Evolutionary conservation across 2,329 filamentous ascomycete genomes (phyloP), one percentile per base, ranked within the genome.

Genomic region (Drechslerella coelobrocha): DNA sequence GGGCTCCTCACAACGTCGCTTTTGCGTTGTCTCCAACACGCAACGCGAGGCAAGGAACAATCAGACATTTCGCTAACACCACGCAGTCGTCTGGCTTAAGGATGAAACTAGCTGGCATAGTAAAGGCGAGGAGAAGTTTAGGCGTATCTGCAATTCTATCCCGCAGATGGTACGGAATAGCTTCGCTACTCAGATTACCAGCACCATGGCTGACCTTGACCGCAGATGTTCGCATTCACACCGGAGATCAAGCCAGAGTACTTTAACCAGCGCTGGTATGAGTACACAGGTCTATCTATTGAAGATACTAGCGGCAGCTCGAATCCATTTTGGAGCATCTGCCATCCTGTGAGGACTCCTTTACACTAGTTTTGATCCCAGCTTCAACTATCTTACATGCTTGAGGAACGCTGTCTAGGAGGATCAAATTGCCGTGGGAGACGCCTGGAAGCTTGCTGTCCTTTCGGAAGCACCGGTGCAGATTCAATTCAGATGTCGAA

Each of bases 401-500:
- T 29, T 2, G 34, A 27, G 54, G 26, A 17, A 21, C 19, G 14
- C 14, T 10, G 12, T 24, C 45, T 39, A 72, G 66, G 66, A 72
- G 54, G 66, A 72, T 29, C 59, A 60, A 55, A 19, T 60, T 21
- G 61, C 61, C 14, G 59, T 72, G 27, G 60, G 60, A 26, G 59
- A 72, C 19, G 66, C 66, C 9, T 72, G 66, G 66, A 60, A 52
- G 14, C 31, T 60, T 37, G 66, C 68, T 48, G 1, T 81, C 81
- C 47, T 80, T 81, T 60, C 92, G 89, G 89, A 76, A 79, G 14
- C 84, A 85, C 73, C 87, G 84, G 7, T 78, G 92, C 1, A 78
- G 78, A 2, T 91, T 88, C 0, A 93, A 75, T 92, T 91, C 73
- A 84, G 90, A 39, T 90, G 87, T 71, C 83, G 80, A 54, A 86